Evolutionary conservation across 2,329 filamentous ascomycete species (phyloP).

Genomic region (Cladophialophora immunda): DNA sequence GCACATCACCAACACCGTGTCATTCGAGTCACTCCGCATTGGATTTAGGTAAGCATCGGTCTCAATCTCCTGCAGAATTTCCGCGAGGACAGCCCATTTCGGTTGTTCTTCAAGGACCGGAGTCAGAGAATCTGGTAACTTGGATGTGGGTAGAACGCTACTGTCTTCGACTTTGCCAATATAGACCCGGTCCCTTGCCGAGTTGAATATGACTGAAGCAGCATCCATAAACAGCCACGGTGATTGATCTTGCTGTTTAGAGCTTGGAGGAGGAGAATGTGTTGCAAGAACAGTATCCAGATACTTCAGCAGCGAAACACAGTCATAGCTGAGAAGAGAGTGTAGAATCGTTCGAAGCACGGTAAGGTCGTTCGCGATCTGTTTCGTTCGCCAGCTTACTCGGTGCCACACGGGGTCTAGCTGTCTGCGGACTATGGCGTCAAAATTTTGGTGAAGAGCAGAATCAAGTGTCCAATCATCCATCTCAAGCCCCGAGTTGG

Average conservation of each 20-base stretch:
- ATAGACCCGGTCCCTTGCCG: conserved; percentile 87
- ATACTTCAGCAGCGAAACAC: conserved; percentile 90
- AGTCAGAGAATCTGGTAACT: conserved; percentile 69
- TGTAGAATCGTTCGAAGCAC: conserved; percentile 85
- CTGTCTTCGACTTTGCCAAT: conserved; percentile 73
- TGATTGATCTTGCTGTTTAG: conserved; percentile 85
- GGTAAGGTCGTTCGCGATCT: conserved; percentile 89
- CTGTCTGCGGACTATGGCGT: conserved; percentile 85
- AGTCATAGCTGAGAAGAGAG: conserved; percentile 82
- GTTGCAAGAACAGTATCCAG: conserved; percentile 93
- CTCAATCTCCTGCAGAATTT: conserved; percentile 92
- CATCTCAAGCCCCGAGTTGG: conserved; percentile 89
- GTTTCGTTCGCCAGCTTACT: conserved; percentile 91
- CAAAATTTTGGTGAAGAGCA: conserved; percentile 90
- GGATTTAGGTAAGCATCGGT: conserved; percentile 87
- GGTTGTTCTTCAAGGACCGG: conserved; percentile 93
- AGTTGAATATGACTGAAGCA: conserved; percentile 91
- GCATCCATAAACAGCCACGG: conserved; percentile 97
- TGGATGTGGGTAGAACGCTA: conserved; percentile 57
- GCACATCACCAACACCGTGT: conserved; percentile 96
- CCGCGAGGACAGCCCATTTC: conserved; percentile 90
- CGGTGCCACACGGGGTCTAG: conserved; percentile 97
- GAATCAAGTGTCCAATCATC: conserved; percentile 97
- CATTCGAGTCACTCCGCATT: conserved; percentile 81
- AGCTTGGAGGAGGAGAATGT: conserved; percentile 86